These are phyloP conservation scores for Omphalea diandra DNA, from an alignment of 441 rosid genomes.

Conservation along the genomic window DNA sequence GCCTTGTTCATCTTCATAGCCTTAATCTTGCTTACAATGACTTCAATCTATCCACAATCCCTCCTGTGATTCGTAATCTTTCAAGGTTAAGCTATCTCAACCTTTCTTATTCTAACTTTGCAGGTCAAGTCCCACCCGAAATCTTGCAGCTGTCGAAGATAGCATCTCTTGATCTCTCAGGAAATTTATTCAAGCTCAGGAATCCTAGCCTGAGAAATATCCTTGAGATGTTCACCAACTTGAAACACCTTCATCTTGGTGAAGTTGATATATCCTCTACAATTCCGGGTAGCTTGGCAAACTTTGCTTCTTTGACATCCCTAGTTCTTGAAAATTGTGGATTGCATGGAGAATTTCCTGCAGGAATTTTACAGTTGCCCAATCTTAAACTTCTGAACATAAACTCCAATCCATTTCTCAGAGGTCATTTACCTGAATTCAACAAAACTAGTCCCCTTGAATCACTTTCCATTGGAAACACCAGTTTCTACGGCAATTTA, in stretches of 20 bases:
- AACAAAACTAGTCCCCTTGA: neutral
- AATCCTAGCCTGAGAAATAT: neutral
- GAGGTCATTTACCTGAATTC: neutral
- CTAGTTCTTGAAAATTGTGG: neutral
- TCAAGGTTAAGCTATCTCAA: neutral
- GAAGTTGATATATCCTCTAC: neutral
- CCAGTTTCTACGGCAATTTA: constrained; percentile 9
- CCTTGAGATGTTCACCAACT: neutral
- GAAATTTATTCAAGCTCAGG: neutral
- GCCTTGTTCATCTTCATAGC: neutral
- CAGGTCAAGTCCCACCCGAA: neutral
- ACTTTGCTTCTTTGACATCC: constrained; percentile 11
- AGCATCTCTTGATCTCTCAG: neutral
- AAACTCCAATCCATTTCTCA: neutral
- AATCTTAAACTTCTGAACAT: constrained; percentile 10
- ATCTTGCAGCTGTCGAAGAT: neutral
- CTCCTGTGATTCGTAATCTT: neutral
- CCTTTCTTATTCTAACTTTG: neutral
- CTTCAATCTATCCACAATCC: neutral
- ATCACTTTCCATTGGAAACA: neutral
- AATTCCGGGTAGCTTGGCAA: neutral
- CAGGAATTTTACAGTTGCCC: constrained; percentile 13
- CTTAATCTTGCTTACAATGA: neutral
- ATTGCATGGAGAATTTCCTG: neutral
- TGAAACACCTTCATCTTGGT: neutral